phyloP scores from a whole-genome alignment of 192 early-diverging fungal species.

The Backusella mclennaniae region DNA sequence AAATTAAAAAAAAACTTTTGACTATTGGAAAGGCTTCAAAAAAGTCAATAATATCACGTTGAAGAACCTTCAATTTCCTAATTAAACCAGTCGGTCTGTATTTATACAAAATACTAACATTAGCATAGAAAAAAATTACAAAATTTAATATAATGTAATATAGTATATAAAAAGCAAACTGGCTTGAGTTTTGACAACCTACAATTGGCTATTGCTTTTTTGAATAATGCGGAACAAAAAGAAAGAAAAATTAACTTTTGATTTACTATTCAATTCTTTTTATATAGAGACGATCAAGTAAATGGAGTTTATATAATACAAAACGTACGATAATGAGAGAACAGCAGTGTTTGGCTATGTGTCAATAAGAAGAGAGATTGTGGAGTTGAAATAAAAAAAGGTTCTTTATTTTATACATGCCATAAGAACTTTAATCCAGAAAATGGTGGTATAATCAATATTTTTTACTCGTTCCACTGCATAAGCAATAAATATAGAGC shows the following conservation, averaged over 20 bases:
- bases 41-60: neutral
- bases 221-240: neutral
- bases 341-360: neutral
- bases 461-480: neutral
- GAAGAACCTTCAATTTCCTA: neutral
- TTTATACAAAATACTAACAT: neutral
- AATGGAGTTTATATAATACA: neutral
- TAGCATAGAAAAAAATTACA: neutral
- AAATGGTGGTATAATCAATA: neutral
- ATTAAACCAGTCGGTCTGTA: neutral
- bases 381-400: neutral
- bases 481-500: neutral
- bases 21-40: neutral
- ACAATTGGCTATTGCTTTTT: neutral
- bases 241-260: neutral
- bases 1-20: neutral
- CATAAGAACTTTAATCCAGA: conserved; percentile 2
- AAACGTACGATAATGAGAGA: neutral
- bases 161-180: neutral
- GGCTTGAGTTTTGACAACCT: neutral
- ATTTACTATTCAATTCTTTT: neutral
- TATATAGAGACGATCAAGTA: neutral
- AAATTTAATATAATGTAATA: neutral
- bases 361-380: neutral
- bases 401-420: neutral